Base-by-base conservation (phyloP, 495 filamentous ascomycete species). In the Penicillium argentinense region DNA sequence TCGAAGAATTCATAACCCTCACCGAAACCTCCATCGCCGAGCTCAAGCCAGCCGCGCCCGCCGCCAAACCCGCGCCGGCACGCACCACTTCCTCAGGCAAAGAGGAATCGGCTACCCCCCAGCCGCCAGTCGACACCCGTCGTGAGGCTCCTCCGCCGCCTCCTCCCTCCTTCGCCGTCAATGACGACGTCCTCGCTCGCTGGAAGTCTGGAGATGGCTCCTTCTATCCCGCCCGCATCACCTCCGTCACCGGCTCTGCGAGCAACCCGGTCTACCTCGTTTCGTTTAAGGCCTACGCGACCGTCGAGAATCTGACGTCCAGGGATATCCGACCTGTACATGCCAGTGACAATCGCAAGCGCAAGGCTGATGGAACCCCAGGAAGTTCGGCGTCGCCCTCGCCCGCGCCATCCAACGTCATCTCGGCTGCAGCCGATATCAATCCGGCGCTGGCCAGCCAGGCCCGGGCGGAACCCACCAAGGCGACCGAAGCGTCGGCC, bases 221-320 rank as follows among this genome's bases (percentile, higher is more conserved):
- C 6, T 96, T 91, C 76, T 97, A 97, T 72, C 86, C 88, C 23
- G 93, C 95, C 28, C 83, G 88, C 47, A 95, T 98, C 68, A 93
- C 87, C 13, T 90, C 87, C 23, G 91, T 96, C 53, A 97, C 91
- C 27, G 93, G 93, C 51, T 93, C 89, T 4, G 84, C 85, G 14
- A 86, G 82, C 42, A 85, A 86, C 25, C 95, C 92, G 12, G 84
- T 96, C 39, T 98, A 97, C 63, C 84, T 87, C 39, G 92, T 98
- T 50, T 92, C 85, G 40, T 98, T 97, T 76, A 91, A 92, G 68
- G 85, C 77, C 44, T 97, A 97, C 60, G 59, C 53, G 26, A 90
- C 81, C 12, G 89, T 89, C 34, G 89, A 97, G 68, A 95, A 88
- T 34, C 72, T 97, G 50, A 80, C 85, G 39, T 77, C 83, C 47